phyloP scores from a whole-genome alignment of 371 early-diverging fungal genomes.

The Saksenaea oblongispora region DNA sequence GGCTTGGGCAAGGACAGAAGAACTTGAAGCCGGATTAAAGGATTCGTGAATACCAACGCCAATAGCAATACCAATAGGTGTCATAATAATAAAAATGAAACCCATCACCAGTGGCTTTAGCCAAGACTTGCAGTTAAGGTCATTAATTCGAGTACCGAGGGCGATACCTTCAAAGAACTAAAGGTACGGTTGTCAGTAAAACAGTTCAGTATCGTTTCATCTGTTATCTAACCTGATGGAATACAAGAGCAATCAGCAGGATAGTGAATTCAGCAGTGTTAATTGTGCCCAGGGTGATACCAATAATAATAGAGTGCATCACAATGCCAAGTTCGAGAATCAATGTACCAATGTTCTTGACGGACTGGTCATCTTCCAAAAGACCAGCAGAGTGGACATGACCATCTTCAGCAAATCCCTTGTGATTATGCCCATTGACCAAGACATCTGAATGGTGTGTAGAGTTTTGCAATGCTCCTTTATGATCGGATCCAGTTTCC shows the following conservation, averaged over 20 bases:
- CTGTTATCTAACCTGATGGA: constrained; percentile 67
- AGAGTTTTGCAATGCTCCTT: background rate
- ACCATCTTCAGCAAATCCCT: constrained; percentile 27
- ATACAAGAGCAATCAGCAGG: constrained; percentile 73
- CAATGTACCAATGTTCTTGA: constrained; percentile 43
- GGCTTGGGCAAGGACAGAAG: constrained; percentile 68
- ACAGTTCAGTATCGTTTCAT: background rate
- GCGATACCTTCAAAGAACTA: constrained; percentile 89
- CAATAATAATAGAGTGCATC: constrained; percentile 81
- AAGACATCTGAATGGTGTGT: background rate
- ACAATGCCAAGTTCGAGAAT: constrained; percentile 84
- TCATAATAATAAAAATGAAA: constrained; percentile 51
- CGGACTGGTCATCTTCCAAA: constrained; percentile 27
- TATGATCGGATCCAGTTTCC: background rate
- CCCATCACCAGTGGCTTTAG: constrained; percentile 45
- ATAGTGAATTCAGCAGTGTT: constrained; percentile 32
- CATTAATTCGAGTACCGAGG: constrained; percentile 74
- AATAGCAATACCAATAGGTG: constrained; percentile 79
- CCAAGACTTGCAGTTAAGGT: constrained; percentile 56
- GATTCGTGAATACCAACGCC: constrained; percentile 68
- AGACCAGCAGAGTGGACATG: constrained; percentile 54
- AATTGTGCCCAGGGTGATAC: constrained; percentile 60
- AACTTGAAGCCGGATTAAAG: constrained; percentile 57
- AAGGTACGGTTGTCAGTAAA: constrained; percentile 31
- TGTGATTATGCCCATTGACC: constrained; percentile 19